Conservation (phyloP, 1,284 basidiomycete genomes). For the Schizophyllum commune region DNA sequence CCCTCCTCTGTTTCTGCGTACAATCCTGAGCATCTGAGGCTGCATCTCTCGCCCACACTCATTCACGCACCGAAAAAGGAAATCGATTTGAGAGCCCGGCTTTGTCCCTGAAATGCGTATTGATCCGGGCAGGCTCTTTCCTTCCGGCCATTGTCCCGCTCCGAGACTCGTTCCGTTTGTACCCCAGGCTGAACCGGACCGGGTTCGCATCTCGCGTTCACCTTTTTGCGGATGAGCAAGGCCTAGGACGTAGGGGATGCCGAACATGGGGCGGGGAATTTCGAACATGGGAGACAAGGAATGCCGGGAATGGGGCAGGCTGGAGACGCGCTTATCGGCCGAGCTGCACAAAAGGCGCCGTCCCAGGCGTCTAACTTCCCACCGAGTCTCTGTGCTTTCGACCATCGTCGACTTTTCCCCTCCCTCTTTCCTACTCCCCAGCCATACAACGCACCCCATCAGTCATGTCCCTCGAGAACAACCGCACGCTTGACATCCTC, state of each 20-base stretch:
- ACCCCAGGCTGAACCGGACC: not conserved
- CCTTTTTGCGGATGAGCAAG: not conserved
- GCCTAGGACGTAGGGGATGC: not conserved
- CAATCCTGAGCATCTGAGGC: too few relatives aligned
- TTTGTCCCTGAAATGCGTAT: too few relatives aligned
- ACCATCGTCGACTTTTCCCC: not conserved
- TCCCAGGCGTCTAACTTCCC: not conserved
- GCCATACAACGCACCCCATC: not conserved
- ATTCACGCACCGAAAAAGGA: too few relatives aligned
- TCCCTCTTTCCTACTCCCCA: too few relatives aligned
- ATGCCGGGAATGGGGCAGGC: not conserved
- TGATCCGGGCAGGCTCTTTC: too few relatives aligned
- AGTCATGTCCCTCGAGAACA: constrained; percentile 20
- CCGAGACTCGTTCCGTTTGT: too few relatives aligned
- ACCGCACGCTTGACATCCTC: constrained; percentile 36
- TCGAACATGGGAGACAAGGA: too few relatives aligned
- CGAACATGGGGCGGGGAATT: too few relatives aligned
- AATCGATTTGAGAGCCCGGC: too few relatives aligned
- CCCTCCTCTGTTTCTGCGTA: too few relatives aligned
- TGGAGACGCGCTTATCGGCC: not conserved
- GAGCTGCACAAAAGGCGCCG: not conserved
- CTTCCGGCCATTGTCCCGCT: too few relatives aligned
- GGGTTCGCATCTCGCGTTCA: not conserved
- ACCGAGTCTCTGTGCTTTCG: not conserved
- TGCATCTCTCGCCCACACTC: too few relatives aligned